A percentile compares a stretch with the other conserved stretches of the same genome.
Conservation (phyloP, 768 basidiomycete genomes). For the Suillus tomentosus region DNA sequence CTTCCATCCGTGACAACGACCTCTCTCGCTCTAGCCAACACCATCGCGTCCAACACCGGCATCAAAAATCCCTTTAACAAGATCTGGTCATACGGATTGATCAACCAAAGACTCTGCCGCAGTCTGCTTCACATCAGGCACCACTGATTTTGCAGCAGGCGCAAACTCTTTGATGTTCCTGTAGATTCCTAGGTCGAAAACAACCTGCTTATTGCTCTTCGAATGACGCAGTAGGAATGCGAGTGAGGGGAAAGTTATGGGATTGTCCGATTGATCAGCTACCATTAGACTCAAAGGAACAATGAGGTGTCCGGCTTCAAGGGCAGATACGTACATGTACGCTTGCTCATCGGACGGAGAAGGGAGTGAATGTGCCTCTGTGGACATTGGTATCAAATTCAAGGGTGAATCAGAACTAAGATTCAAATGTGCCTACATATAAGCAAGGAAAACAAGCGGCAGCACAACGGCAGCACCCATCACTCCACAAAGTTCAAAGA, state of each 20-base stretch:
- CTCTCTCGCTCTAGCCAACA: conserved; percentile 56
- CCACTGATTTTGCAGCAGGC: conserved; percentile 25
- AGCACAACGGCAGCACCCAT: no score
- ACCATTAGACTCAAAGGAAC: conserved; percentile 42
- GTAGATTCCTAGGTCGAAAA: conserved; percentile 64
- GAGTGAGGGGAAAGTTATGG: conserved; percentile 44
- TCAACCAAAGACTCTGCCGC: conserved; percentile 47
- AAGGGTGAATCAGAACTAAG: neutral
- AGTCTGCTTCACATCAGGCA: conserved; percentile 24
- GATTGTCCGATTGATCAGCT: conserved; percentile 32
- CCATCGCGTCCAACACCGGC: conserved; percentile 72
- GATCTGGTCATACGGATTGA: conserved; percentile 52
- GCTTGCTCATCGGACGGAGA: conserved; percentile 45
- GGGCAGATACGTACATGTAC: conserved; percentile 55
- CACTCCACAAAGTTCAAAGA: neutral
- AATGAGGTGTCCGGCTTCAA: conserved; percentile 51
- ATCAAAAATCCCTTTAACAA: conserved; percentile 47
- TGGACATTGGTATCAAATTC: neutral
- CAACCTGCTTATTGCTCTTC: conserved; percentile 35
- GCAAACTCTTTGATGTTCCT: conserved; percentile 47
- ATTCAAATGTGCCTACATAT: neutral
- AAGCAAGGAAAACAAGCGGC: neutral
- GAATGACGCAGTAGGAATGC: conserved; percentile 57
- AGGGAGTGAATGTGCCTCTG: conserved; percentile 34
- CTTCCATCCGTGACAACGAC: conserved; percentile 74